Evolutionary conservation across 371 early-diverging fungal genomes (phyloP).

Genomic region (Lichtheimia ornata): DNA sequence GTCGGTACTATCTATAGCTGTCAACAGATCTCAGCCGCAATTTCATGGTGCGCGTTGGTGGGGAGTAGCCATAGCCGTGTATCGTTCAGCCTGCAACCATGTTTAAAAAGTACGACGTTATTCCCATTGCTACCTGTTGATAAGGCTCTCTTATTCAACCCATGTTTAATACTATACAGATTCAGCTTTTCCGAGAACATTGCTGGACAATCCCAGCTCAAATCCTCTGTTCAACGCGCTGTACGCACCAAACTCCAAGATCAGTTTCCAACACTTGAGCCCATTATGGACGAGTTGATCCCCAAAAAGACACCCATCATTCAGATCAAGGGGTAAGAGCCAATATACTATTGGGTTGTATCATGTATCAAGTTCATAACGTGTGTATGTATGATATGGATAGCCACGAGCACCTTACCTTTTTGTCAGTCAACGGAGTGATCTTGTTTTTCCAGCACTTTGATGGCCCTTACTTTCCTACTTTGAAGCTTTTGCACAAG

Average conservation of each 20-base stretch:
- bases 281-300: constrained; percentile 86
- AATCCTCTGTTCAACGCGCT: constrained; percentile 90
- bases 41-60: too few species aligned
- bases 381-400: background rate
- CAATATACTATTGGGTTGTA: too few species aligned
- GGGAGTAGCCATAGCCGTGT: too few species aligned
- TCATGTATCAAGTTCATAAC: background rate
- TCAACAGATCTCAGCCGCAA: too few species aligned
- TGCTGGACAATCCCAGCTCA: constrained; percentile 84
- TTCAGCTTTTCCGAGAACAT: constrained; percentile 79
- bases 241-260: constrained; percentile 86
- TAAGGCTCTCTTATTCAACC: background rate
- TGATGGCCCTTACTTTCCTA: constrained; percentile 90
- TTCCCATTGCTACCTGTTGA: background rate
- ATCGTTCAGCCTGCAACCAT: background rate
- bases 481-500: constrained; percentile 86
- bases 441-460: constrained; percentile 93
- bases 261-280: constrained; percentile 84
- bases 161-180: constrained; percentile 31
- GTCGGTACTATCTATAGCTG: too few species aligned
- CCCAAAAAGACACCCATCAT: constrained; percentile 90
- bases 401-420: constrained; percentile 86
- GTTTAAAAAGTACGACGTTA: constrained; percentile 2
- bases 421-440: constrained; percentile 80
- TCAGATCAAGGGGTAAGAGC: constrained; percentile 83